These are phyloP conservation scores for Cephalotrichum gorgonifer DNA, from an alignment of 2,329 filamentous ascomycete species.

Conservation along the genomic window DNA sequence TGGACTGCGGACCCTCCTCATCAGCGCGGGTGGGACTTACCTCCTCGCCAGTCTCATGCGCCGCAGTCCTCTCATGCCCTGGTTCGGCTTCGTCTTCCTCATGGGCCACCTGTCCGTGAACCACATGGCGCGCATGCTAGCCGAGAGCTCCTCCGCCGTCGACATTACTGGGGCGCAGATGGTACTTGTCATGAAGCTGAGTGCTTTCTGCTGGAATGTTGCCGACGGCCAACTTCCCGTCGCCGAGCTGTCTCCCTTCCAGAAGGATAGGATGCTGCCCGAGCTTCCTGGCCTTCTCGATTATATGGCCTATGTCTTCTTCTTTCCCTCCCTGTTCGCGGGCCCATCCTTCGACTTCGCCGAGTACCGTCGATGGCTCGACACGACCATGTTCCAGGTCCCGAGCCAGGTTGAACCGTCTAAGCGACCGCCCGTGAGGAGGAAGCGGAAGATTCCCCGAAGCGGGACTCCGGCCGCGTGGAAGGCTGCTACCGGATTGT, in stretches of 20 bases:
- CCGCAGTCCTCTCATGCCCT: constrained; percentile 85
- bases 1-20: constrained; percentile 67
- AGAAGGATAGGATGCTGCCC: constrained; percentile 70
- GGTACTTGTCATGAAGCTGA: constrained; percentile 97
- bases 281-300: constrained; percentile 68
- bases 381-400: constrained; percentile 88
- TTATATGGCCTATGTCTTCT: constrained; percentile 83
- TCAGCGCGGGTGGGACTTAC: constrained; percentile 74
- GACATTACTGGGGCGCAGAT: constrained; percentile 96
- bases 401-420: constrained; percentile 71
- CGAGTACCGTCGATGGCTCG: constrained; percentile 87
- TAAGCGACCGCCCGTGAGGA: constrained; percentile 76
- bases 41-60: constrained; percentile 72
- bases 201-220: constrained; percentile 95
- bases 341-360: constrained; percentile 92
- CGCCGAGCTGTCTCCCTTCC: constrained; percentile 72
- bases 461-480: constrained; percentile 75
- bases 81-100: constrained; percentile 85
- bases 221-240: constrained; percentile 79
- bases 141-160: constrained; percentile 53
- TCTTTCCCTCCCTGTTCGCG: constrained; percentile 84
- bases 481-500: constrained; percentile 63
- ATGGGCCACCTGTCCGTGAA: constrained; percentile 94
- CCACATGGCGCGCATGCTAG: constrained; percentile 72
- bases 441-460: constrained; percentile 84